Conservation (phyloP, 2,329 filamentous ascomycete genomes). For the Talaromyces sp. region DNA sequence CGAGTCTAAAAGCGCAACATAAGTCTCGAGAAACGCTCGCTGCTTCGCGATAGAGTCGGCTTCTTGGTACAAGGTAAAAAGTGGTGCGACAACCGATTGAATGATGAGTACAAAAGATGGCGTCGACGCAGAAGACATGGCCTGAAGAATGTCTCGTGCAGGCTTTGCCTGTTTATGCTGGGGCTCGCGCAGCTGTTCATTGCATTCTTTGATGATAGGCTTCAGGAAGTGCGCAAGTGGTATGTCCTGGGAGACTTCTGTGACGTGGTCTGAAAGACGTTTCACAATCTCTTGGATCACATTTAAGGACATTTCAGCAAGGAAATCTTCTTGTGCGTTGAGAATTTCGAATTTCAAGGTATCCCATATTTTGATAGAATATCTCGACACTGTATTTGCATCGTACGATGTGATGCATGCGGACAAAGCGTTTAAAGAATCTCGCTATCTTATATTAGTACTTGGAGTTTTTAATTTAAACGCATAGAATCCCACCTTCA, state of each 20-base stretch:
- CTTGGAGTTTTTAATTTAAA: neutral
- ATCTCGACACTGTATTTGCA: slow-evolving; percentile 53
- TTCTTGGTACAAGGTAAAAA: slow-evolving; percentile 57
- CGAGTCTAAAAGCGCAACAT: slow-evolving; percentile 55
- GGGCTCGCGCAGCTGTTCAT: slow-evolving; percentile 62
- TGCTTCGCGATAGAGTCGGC: slow-evolving; percentile 59
- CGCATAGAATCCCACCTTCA: slow-evolving; percentile 46
- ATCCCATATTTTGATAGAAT: slow-evolving; percentile 63
- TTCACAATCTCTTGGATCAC: slow-evolving; percentile 52
- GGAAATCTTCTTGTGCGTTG: slow-evolving; percentile 60
- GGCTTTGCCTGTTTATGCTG: slow-evolving; percentile 64
- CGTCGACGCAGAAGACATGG: slow-evolving; percentile 51
- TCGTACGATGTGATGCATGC: slow-evolving; percentile 58
- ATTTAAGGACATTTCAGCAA: slow-evolving; percentile 55
- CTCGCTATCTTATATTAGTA: slow-evolving; percentile 42
- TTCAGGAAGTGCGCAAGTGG: slow-evolving; percentile 51
- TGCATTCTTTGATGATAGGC: slow-evolving; percentile 61
- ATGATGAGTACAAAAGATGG: slow-evolving; percentile 52
- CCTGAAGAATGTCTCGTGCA: slow-evolving; percentile 55
- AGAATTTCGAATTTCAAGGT: slow-evolving; percentile 65
- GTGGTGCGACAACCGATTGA: slow-evolving; percentile 51
- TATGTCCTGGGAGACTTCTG: slow-evolving; percentile 32
- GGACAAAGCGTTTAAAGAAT: slow-evolving; percentile 59
- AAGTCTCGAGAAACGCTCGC: slow-evolving; percentile 56
- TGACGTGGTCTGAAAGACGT: slow-evolving; percentile 46